Base-by-base conservation (phyloP, 1,284 basidiomycete genomes). In the Earliella scabrosa region DNA sequence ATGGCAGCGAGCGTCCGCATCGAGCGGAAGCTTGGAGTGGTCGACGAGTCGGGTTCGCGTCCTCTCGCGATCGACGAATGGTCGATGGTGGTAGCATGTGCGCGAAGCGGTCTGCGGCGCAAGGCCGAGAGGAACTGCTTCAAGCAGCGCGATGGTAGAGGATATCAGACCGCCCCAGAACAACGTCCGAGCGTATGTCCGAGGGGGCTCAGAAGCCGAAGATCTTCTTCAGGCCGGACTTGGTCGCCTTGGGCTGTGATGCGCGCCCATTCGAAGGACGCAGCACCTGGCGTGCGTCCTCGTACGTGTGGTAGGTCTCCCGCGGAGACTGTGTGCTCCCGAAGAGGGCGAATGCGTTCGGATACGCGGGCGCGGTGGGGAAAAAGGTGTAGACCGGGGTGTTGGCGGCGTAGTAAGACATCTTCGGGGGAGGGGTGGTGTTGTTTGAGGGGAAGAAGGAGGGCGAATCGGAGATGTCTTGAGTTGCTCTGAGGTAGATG, bases 311-410 rank as follows among this genome's bases (percentile, higher is more conserved):
- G 50, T 70, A 65, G 34, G 64, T 61, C 39, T 68, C 67, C 45
- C 68, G 65, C 0, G 67, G 68, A 10, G 66, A 65, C 41, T 68
- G 65, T 14, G 64, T 54, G 39, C 60, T 43, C 3, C 60, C 20
- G 61, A 68, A 68, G 35, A 70, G 58, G 41, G 50, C 52, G 57
- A 70, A 68, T 2, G 65, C 66, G 51, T 66, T 63, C n/a, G 63
- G 63, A 13, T 63, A 55, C 23, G 63, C 44, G 29, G 62, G 53
- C 31, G 59, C 38, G 43, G 63, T 20, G 40, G 65, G 36, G 41
- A 60, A 57, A 60, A 64, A 59, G 40, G 50, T 40, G 58, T 50
- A 65, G 24, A 57, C 41, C 21, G 61, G 50, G 7, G 58, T 14
- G 34, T 43, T 50, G 35, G 53, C 39, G 26, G 59, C 39, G 63